Base-by-base conservation (phyloP, 1,284 basidiomycete genomes). In the Megacollybia platyphylla region DNA sequence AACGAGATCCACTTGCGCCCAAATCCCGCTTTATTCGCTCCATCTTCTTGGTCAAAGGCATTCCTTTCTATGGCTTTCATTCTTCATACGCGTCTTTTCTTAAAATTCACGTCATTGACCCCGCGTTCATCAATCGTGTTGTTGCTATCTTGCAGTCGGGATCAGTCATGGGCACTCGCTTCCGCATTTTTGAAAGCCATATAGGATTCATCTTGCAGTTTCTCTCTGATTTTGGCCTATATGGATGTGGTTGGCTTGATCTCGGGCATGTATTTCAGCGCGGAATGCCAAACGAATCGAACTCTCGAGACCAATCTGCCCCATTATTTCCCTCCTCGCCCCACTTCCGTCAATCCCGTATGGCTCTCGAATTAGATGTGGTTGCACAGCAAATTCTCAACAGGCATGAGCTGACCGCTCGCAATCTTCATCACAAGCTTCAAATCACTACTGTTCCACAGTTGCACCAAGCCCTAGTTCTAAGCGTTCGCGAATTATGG, bases 191-290 rank as follows among this genome's bases (percentile, higher is more conserved):
- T 58, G 94, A 98, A 61, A 86, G 83, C 48, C 94, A 98, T 62
- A 71, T 97, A 54, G 85, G 77, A 54, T 97, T 83, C 58, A 67
- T 80, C 36, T 69, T 97, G 18, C 93, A 97, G 61, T 97, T 97
- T 64, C 77, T 97, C 74, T 86, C 86, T 58, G 94, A 98, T 62
- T 93, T 89, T 60, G 91, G 91, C 47, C 69, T 98, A 29, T 96
- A 92, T 54, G 94, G 94, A 2, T 97, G 94, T 58, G 91, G 87
- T 7, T 88, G 82, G 74, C 68, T 97, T 39, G 80, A 94, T 45
- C 59, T 86, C 4, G 67, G 63, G 39, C 63, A 77, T 42, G 72
- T 65, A n/a, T 72, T 73, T 60, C 65, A 73, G 52, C 71, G 83
- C 11, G 70, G 70, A 29, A 49, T 54, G 29, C 50, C 55, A n/a